Base-by-base conservation (phyloP, 306 rosid genomes). In the Cicer judaicum region DNA sequence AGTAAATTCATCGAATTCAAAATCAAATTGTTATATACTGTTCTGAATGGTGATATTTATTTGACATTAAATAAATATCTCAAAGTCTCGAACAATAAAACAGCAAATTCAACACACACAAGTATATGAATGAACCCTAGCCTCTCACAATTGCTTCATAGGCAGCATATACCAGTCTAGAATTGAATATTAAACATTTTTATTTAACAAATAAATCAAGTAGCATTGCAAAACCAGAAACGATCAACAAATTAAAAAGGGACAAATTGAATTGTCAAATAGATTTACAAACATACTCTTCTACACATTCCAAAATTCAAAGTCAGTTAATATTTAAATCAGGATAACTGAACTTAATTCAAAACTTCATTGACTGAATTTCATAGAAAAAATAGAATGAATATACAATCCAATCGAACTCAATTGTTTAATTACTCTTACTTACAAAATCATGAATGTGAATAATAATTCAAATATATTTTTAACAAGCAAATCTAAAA, bases 41-140 rank as follows among this genome's bases (percentile, higher is more conserved):
- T 5, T 29, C 36, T 29, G 36, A 70, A 2, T 14, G 7, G 14
- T 11, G 21, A 63, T 34, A 54, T 21, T 54, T 42, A 40, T 66
- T n/a, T 38, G 38, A 78, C 14, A 61, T 47, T 8, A 52, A 61
- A 60, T 41, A 70, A 61, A 60, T 41, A 63, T 7, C 70, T 64
- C 40, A 70, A 79, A 54, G 36, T 29, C 5, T 29, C 5, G 2
- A 29, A 29, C 29, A 70, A 4, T 13, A 43, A 19, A 60, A 48
- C n/a, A 39, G 54, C 29, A 63, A 21, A 59, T 50, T 9, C 46
- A n/a, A 21, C 6, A 49, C 52, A 36, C 54, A 46, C 5, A 11
- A 48, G 53, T 64, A 42, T 10, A 18, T 29, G 36, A 29, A 29
- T 29, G 36, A 29, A 29, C 36, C 36, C 36, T 29, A 29, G 36